Conservation (phyloP, 163 green algal species). For the Chlorella variabilis region DNA sequence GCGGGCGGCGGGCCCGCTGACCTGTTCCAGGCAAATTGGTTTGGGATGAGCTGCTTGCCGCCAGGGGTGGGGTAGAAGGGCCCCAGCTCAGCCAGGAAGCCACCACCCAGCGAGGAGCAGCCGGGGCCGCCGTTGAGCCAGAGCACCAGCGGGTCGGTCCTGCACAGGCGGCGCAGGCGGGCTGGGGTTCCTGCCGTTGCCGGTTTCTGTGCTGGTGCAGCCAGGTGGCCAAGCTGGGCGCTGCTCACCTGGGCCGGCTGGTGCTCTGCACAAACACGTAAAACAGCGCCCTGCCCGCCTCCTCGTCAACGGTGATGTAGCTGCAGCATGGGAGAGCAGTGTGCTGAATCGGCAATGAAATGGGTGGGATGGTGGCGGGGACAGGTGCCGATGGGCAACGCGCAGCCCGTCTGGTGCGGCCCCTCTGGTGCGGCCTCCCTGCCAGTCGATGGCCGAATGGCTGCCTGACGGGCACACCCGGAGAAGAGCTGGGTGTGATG, state of each 20-base stretch:
- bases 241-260: background rate
- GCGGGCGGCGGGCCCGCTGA: conserved; percentile 8
- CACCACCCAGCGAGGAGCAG: conserved; percentile 84
- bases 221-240: too few species aligned
- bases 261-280: conserved; percentile 76
- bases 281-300: conserved; percentile 66
- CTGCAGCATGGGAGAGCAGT: conserved; percentile 14
- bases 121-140: conserved; percentile 94
- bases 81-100: conserved; percentile 88
- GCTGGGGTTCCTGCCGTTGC: too few species aligned
- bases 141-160: conserved; percentile 73
- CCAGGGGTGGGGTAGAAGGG: conserved; percentile 77
- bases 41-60: conserved; percentile 49
- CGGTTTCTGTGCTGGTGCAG: too few species aligned
- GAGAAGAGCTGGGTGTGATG: background rate
- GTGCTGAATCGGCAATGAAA: background rate
- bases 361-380: background rate
- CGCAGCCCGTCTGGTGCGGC: too few species aligned
- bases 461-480: too few species aligned
- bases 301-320: conserved; percentile 71
- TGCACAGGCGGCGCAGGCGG: too few species aligned
- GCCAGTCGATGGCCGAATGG: too few species aligned
- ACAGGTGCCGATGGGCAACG: background rate
- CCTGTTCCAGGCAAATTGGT: conserved; percentile 29
- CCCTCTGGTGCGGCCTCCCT: too few species aligned